phyloP scores from a whole-genome alignment of 1,284 basidiomycete genomes.

The Austropuccinia psidii region DNA sequence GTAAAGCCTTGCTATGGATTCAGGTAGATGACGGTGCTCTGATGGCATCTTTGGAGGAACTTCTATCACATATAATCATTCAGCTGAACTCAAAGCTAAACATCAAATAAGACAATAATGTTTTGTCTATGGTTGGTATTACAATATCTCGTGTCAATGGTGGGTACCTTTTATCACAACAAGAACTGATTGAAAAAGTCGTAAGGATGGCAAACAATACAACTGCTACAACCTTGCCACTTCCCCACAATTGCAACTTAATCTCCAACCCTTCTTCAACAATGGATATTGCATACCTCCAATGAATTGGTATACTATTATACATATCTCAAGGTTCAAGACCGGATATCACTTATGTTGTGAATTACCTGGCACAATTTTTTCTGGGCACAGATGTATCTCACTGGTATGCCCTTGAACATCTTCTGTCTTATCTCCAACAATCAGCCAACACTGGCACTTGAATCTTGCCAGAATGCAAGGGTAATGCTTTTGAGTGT shows the following conservation, averaged over 20 bases:
- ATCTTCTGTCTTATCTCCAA: not conserved
- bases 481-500: not conserved
- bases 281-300: not conserved
- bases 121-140: not conserved
- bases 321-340: not conserved
- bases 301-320: not conserved
- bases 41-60: not conserved
- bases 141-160: not conserved
- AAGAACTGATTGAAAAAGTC: not conserved
- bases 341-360: not conserved
- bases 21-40: slow-evolving; percentile 8
- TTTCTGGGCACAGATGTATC: not conserved
- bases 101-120: not conserved
- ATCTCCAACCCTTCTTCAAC: not conserved
- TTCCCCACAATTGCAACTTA: not conserved
- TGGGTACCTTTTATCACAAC: not conserved
- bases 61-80: not conserved
- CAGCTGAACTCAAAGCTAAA: not conserved
- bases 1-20: slow-evolving; percentile 1
- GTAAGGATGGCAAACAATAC: too few relatives aligned
- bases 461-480: too few relatives aligned
- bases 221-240: too few relatives aligned
- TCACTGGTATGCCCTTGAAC: not conserved
- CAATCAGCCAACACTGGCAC: too few relatives aligned
- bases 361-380: not conserved